Evolutionary conservation across 371 early-diverging fungal species (phyloP), one percentile per base, ranked within the genome.

Genomic region (Mucor lusitanicus): DNA sequence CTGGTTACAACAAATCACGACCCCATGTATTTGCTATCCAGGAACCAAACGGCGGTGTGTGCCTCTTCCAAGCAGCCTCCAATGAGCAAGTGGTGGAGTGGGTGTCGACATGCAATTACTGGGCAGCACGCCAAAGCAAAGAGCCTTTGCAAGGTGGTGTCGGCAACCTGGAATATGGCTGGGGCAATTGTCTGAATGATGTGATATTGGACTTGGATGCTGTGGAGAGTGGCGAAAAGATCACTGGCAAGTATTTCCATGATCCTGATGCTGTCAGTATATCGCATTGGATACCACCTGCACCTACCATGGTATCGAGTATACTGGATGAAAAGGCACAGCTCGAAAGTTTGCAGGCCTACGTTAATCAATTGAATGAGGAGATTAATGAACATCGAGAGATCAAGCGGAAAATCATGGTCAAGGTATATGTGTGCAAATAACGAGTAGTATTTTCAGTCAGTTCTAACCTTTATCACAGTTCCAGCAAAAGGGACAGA

Each of bases 141-240:
- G 95, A 94, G 65, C 97, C 97, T 1, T 71, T 96, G 62, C 75
- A 85, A 9, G 95, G 95, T 30, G 92, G 92, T 37, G 88, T 93
- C 3, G 84, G 91, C 59, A 95, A 91, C 67, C 85, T 91, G 72
- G 96, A 96, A 68, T 96, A 93, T 65, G 97, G 97, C 1, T 97
- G 97, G 97, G 88, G 90, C 44, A 80, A 81, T 33, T 84, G 88
- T 7, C 78, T 86, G 19, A 80, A 87, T 61, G 70, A 75, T 54
- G 76, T 73, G 6, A 67, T 71, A 53, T 28, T 73, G n/a, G 69
- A 75, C 35, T 48, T 73, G 60, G 78, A 75, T 37, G 70, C 76
- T 7, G 63, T 69, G 17, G 65, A 73, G 46, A 57, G 64, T 12
- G 57, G 55, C 0, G n/a, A 62, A 12, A 59, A 61, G 3, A 63